Evolutionary conservation across 768 basidiomycete species (phyloP).

Genomic region (Podaxis sp.): DNA sequence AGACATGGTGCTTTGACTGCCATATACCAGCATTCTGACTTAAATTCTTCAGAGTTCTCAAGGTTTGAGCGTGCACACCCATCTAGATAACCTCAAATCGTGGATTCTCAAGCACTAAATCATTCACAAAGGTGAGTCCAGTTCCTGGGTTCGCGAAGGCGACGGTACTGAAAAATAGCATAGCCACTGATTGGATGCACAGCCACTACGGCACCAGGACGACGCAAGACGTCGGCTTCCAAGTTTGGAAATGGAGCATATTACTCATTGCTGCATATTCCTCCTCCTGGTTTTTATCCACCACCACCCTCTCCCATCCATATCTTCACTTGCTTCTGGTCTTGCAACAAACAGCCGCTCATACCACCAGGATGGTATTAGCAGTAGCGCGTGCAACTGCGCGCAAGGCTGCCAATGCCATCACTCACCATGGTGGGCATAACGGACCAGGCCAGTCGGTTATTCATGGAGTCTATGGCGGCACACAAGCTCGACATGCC

Average conservation of each 20-base stretch:
- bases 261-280: background rate
- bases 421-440: conserved; percentile 29
- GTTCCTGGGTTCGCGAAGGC: background rate
- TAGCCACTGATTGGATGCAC: background rate
- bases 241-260: conserved; percentile 3
- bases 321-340: background rate
- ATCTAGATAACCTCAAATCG: background rate
- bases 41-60: background rate
- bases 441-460: conserved; percentile 26
- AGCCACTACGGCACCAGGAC: background rate
- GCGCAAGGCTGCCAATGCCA: conserved; percentile 37
- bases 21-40: background rate
- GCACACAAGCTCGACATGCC: conserved; percentile 46
- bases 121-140: background rate
- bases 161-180: background rate
- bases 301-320: background rate
- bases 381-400: conserved; percentile 38
- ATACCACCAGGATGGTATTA: conserved; percentile 36
- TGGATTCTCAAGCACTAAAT: background rate
- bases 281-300: background rate
- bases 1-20: background rate
- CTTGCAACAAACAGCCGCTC: background rate
- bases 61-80: background rate
- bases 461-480: conserved; percentile 32
- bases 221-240: conserved; percentile 12